A percentile compares a stretch with the other conserved stretches of the same genome.
phyloP scores from a whole-genome alignment of 768 basidiomycete species.

The Candolleomyces aberdarensis region DNA sequence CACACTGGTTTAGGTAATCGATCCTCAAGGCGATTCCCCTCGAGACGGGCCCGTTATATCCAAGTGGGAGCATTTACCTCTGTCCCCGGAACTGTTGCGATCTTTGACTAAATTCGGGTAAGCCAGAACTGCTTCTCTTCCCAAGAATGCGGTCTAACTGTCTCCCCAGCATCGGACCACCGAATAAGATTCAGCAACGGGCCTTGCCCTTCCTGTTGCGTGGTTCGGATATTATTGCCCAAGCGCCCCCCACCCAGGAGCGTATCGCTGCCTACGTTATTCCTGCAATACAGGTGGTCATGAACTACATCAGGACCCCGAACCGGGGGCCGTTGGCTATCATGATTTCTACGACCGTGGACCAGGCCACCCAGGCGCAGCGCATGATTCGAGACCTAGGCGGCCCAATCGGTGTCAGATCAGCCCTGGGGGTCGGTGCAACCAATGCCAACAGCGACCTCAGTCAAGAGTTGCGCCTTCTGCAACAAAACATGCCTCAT shows the following conservation, averaged over 20 bases:
- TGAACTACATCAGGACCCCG: conserved; percentile 57
- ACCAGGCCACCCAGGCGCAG: conserved; percentile 97
- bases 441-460: conserved; percentile 62
- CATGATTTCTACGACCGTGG: conserved; percentile 96
- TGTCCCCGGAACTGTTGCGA: conserved; percentile 83
- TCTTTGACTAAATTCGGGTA: conserved; percentile 94
- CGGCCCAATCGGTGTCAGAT: conserved; percentile 87
- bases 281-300: conserved; percentile 80
- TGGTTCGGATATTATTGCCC: conserved; percentile 96
- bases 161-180: conserved; percentile 78
- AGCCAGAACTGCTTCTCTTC: neutral
- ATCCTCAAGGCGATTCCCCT: conserved; percentile 57
- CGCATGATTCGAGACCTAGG: conserved; percentile 94
- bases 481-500: conserved; percentile 92
- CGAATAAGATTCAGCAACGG: conserved; percentile 98
- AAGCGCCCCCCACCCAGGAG: conserved; percentile 98
- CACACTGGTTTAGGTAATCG: conserved; percentile 42
- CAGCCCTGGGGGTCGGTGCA: conserved; percentile 82
- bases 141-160: neutral
- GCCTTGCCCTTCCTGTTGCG: conserved; percentile 93
- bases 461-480: conserved; percentile 72
- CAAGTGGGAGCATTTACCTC: conserved; percentile 92
- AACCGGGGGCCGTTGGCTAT: conserved; percentile 83
- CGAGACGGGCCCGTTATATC: conserved; percentile 79
- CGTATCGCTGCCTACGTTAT: conserved; percentile 97